Base-by-base conservation (phyloP, 768 basidiomycete genomes). In the Saitozyma sp. region DNA sequence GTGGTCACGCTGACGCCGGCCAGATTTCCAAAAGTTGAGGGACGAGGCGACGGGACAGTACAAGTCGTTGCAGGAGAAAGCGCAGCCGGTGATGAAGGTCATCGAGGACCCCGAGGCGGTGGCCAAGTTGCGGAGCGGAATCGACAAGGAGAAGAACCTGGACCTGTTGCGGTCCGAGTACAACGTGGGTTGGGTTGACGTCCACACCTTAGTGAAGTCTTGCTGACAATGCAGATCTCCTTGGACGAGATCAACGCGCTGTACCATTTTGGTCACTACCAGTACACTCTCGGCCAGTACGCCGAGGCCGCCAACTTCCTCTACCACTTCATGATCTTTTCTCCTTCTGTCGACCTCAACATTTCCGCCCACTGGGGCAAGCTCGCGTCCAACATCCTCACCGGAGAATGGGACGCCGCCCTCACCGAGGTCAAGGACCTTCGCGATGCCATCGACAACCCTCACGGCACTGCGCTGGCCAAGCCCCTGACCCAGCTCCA, bases 321-420 rank as follows among this genome's bases (percentile, higher is more conserved):
- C 59, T 97, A 98, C 84, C 95, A 98, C 78, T 99, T 98, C 85
- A 91, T 94, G 59, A 89, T 98, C 20, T 88, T 99, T 64, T 95
- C 94, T 53, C 96, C 93, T 60, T 91, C 95, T 78, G 84, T 85
- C 61, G 90, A 94, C 56, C 89, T 95, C 76, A 93, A 91, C 81
- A 89, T 91, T 43, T 98, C 96, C 6, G 92, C 95, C 3, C 91
- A 94, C 81, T 99, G 95, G 96, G 96, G 96, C 10, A 98, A 97
- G 81, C 90, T 98, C 67, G 91, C 93, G 43, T 93, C 89, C 39
- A 92, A 98, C 79, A 95, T 97, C 77, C 87, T 99, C 55, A 88
- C 88, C 3, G 96, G 95, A 50, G 87, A 89, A 70, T 97, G 93
- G 93, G 91, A 94, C 62, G 85, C 88, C n/a, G 93, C 95, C 0